Base-by-base conservation (phyloP, 805 yeast species). In the Metschnikowia corniflorae region DNA sequence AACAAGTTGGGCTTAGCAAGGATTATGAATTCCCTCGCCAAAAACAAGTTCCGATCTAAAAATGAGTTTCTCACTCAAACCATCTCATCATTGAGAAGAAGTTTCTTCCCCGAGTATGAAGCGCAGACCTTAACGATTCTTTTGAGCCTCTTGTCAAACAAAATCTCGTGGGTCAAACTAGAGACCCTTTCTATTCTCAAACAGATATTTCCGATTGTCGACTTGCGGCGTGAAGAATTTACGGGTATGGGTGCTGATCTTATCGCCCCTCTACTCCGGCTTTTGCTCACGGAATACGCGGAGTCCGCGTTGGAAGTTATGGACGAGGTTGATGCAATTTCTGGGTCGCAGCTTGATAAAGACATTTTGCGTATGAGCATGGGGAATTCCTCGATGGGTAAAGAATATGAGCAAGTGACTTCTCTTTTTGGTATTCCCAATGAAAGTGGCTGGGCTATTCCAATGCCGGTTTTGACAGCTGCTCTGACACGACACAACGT, bases 371-470 rank as follows among this genome's bases (percentile, higher is more conserved):
- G 97, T 57, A 86, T 93, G 80, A 83, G 95, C 49, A 74, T 91
- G 54, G 97, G 97, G 8, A 87, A 85, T 47, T 68, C 80, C 10
- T 76, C 86, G 7, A 70, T 84, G 48, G 77, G 83, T 49, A 85
- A 82, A 45, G 94, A 86, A 46, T 84, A 82, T 54, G 96, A 85
- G 47, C 80, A 77, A 48, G 82, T 93, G 3, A 88, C 93, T 0
- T 87, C 97, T 0, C 65, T 93, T 37, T 94, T 88, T 65, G 98
- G 98, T 12, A 80, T 91, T 16, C 97, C 98, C 0, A 91, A 85
- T 43, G 95, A 86, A 9, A 80, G 83, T 52, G 99, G 99, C 1
- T 93, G 99, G 99, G 82, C 96, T 0, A 80, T 94, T 33, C 95
- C 97, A 2, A 84, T 86, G 91, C 96, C 98, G 2, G 86, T 91